Evolutionary conservation across 2,329 filamentous ascomycete genomes (phyloP).

Genomic region (Colletotrichum viniferum): DNA sequence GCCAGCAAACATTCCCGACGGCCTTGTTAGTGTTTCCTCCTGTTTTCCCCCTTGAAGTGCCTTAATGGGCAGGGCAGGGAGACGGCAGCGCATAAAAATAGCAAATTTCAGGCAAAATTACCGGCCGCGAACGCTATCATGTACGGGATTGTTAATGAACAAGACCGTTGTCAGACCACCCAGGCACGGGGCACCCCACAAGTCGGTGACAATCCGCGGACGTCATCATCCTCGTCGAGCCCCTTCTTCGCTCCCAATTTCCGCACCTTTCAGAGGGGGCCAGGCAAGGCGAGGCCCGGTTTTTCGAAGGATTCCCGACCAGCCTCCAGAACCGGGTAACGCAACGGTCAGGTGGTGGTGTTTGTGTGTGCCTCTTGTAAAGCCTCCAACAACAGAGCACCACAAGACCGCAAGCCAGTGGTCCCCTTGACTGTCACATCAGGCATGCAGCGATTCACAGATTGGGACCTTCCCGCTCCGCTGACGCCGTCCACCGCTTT

Average conservation of each 20-base stretch:
- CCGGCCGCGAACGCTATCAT: neutral
- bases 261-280: neutral
- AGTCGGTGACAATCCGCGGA: neutral
- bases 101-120: neutral
- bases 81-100: slow-evolving; percentile 3
- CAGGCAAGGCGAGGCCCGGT: neutral
- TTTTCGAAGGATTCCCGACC: neutral
- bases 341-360: neutral
- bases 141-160: slow-evolving; percentile 2
- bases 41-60: neutral
- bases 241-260: neutral
- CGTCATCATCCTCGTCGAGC: neutral
- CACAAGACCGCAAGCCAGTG: neutral
- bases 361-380: neutral
- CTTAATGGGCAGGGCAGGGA: neutral
- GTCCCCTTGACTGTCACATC: neutral
- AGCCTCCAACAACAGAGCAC: neutral
- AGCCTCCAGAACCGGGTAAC: neutral
- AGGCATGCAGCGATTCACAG: neutral
- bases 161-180: slow-evolving; percentile 13
- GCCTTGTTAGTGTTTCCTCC: neutral
- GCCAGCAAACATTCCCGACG: neutral
- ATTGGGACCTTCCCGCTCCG: slow-evolving; percentile 2
- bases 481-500: neutral
- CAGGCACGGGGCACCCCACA: slow-evolving; percentile 3